Conservation (phyloP, 2,329 filamentous ascomycete genomes). For the Chalaropsis thielavioides region DNA sequence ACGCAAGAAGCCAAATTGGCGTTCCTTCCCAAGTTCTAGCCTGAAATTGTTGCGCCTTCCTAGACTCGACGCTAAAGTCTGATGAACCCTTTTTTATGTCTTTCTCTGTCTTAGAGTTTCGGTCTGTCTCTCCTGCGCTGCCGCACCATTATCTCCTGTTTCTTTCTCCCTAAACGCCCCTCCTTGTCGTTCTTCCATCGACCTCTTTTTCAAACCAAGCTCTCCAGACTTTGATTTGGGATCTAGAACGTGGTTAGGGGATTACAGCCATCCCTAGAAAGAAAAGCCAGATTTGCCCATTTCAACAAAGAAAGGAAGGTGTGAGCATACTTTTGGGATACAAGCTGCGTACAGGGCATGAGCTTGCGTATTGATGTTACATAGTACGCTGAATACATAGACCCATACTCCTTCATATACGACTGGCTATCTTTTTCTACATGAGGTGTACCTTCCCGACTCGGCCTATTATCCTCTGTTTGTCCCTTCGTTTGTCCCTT, state of each 20-base stretch:
- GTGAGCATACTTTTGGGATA: not conserved
- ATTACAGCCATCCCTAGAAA: not conserved
- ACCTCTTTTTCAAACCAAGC: not conserved
- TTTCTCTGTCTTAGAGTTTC: not conserved
- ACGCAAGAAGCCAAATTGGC: not conserved
- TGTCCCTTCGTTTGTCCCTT: not conserved
- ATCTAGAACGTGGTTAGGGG: not conserved
- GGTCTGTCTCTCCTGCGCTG: not conserved
- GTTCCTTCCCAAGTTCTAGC: not conserved
- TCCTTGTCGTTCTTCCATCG: not conserved
- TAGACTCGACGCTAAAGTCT: not conserved
- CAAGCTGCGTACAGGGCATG: not conserved
- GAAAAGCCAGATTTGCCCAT: not conserved
- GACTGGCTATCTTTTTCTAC: not conserved
- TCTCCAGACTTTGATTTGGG: not conserved
- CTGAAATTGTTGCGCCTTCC: not conserved
- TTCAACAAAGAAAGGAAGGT: not conserved
- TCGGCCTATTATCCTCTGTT: not conserved
- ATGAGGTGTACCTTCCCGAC: not conserved
- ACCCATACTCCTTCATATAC: not conserved
- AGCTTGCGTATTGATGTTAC: not conserved
- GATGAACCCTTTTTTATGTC: not conserved
- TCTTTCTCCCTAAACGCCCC: not conserved
- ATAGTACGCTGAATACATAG: not conserved
- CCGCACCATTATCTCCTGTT: constrained; percentile 1